Conservation (phyloP, 768 basidiomycete genomes). For the Termitomyces heimii region DNA sequence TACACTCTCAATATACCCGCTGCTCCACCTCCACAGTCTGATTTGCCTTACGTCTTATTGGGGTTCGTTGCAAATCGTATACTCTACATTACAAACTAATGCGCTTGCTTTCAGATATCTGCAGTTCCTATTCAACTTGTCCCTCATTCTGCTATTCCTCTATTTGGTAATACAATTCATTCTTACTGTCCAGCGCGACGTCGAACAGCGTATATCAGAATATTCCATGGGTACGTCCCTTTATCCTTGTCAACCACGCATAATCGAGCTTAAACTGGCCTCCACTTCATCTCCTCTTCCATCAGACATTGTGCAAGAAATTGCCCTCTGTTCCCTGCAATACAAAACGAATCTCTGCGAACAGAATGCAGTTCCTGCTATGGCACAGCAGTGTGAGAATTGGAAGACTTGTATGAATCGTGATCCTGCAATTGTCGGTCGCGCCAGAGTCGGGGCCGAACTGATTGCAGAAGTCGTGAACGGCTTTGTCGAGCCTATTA, state of each 20-base stretch:
- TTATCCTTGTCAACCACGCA: neutral
- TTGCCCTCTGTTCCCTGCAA: conserved; percentile 75
- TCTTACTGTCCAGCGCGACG: conserved; percentile 84
- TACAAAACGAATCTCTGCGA: conserved; percentile 84
- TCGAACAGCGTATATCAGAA: conserved; percentile 80
- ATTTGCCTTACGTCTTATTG: conserved; percentile 75
- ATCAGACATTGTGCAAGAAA: conserved; percentile 88
- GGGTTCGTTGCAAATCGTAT: conserved; percentile 50
- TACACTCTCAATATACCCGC: conserved; percentile 81
- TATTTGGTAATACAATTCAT: conserved; percentile 86
- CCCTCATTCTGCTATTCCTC: conserved; percentile 75
- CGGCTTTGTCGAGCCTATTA: conserved; percentile 94
- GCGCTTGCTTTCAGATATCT: conserved; percentile 60
- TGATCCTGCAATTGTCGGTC: conserved; percentile 84
- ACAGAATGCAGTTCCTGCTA: conserved; percentile 72
- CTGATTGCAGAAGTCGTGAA: conserved; percentile 95
- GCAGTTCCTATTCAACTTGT: conserved; percentile 91
- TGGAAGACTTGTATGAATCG: conserved; percentile 97
- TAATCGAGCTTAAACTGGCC: neutral
- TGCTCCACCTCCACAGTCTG: conserved; percentile 47
- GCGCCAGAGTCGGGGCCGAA: conserved; percentile 88
- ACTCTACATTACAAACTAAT: conserved; percentile 10
- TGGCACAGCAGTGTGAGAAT: conserved; percentile 77
- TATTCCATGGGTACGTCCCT: conserved; percentile 73
- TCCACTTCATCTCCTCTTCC: neutral